Evolutionary conservation across 1,284 basidiomycete genomes (phyloP).

Genomic region (Microbotryomycetes sp.): DNA sequence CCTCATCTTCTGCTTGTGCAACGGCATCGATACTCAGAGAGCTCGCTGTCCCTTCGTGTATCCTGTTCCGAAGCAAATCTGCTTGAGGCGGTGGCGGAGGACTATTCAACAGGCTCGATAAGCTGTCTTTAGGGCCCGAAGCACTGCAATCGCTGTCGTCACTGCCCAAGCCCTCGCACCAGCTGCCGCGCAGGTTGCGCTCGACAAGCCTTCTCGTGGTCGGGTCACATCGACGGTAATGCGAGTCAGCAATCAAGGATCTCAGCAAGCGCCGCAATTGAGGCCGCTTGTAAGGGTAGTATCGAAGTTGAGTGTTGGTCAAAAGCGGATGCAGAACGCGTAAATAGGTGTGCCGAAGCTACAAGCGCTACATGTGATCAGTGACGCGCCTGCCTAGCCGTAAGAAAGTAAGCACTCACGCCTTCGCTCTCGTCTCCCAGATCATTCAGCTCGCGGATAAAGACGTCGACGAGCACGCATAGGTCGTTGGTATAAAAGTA

Average conservation of each 20-base stretch:
- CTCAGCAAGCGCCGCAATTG: constrained; percentile 81
- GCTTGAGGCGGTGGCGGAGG: neutral
- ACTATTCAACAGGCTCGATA: neutral
- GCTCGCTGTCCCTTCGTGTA: constrained; percentile 3
- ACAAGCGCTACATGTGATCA: neutral
- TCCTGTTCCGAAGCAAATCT: neutral
- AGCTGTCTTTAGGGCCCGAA: neutral
- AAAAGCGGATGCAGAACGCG: constrained; percentile 92
- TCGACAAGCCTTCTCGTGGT: constrained; percentile 90
- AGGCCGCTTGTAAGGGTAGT: constrained; percentile 77
- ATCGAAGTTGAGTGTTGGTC: constrained; percentile 83
- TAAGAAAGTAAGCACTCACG: constrained; percentile 48
- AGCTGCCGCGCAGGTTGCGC: constrained; percentile 76
- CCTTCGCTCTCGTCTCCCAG: constrained; percentile 90
- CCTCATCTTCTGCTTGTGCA: constrained; percentile 5
- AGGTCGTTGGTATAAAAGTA: constrained; percentile 99
- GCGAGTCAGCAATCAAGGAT: constrained; percentile 62
- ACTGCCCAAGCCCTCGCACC: constrained; percentile 52
- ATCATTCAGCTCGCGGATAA: constrained; percentile 82
- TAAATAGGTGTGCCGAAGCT: constrained; percentile 94
- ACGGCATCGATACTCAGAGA: constrained; percentile 26
- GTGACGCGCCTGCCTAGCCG: neutral
- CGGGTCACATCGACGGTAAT: constrained; percentile 70
- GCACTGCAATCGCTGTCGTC: neutral
- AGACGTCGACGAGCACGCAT: constrained; percentile 90